Evolutionary conservation across 805 yeast genomes (phyloP).

Genomic region (Cyberlindnera xylosilytica): DNA sequence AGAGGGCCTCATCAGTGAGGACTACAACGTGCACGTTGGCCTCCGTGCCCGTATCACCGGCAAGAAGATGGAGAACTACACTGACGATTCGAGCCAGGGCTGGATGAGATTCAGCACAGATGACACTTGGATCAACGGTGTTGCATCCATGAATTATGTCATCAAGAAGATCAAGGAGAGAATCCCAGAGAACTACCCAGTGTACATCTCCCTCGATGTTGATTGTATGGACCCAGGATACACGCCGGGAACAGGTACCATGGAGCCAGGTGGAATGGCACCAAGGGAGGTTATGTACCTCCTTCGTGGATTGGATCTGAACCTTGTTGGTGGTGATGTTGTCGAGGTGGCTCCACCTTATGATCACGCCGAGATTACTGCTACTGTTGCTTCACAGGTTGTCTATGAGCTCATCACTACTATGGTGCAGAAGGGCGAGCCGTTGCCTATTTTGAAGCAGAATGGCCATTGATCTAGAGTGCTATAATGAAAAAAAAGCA

Average conservation of each 20-base stretch:
- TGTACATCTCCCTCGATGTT: conserved; percentile 72
- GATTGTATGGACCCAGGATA: conserved; percentile 69
- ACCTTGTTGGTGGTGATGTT: conserved; percentile 70
- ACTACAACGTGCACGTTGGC: conserved; percentile 68
- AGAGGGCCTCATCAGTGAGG: conserved; percentile 53
- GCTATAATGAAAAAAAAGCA: too few species aligned
- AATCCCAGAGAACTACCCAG: conserved; percentile 60
- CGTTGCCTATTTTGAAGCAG: conserved; percentile 1
- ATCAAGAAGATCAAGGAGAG: conserved; percentile 29
- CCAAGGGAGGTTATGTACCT: conserved; percentile 58
- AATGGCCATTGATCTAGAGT: not conserved
- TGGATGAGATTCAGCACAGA: conserved; percentile 67
- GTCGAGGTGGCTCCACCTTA: conserved; percentile 74
- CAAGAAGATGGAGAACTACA: conserved; percentile 56
- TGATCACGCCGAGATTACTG: conserved; percentile 61
- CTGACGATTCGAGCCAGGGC: conserved; percentile 62
- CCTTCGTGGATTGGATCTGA: conserved; percentile 54
- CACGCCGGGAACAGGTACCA: conserved; percentile 78
- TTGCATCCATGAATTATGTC: conserved; percentile 45
- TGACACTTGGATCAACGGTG: conserved; percentile 66
- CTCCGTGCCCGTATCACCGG: conserved; percentile 70
- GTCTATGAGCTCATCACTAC: conserved; percentile 67
- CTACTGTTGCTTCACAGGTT: conserved; percentile 66
- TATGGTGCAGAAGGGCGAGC: conserved; percentile 52
- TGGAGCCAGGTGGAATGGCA: conserved; percentile 71